Base-by-base conservation (phyloP, 2,329 filamentous ascomycete species). In the Aspergillus awamori region DNA sequence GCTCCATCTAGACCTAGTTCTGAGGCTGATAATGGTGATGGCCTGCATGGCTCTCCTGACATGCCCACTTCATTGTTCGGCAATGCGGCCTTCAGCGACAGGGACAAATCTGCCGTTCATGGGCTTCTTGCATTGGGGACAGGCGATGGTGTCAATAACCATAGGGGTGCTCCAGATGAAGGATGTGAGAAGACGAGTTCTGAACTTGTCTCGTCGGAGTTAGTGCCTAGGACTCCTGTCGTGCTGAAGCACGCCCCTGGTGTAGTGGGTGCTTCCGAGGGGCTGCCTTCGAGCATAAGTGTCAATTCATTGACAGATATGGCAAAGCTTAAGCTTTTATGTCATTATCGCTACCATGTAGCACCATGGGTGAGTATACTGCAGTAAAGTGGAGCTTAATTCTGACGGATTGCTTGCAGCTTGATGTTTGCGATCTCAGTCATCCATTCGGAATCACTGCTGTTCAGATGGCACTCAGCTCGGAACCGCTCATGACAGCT, bases 311-410 rank as follows among this genome's bases (percentile, higher is more conserved):
- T 47, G 8, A 22, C 54, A 8, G 62, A 67, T 17, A 61, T 51
- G 1, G 60, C 63, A 24, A 69, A 57, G n/a, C 68, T 80, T 4
- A 75, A 77, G 2, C 64, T 81, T 1, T 58, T 82, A 11, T 74
- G 78, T n/a, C 73, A 80, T 57, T 82, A 80, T 57, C 71, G 78
- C 48, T 82, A 82, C 55, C 73, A 79, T 43, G 72, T 82, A 33
- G 79, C 80, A 5, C 76, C 79, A 20, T 82, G 80, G 79, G 80
- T 81, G 69, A 56, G 74, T 69, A 30, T 51, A 22, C 17, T 17
- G 4, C 30, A 36, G 15, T 2, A 3, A n/a, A n/a, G 8, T 38
- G 10, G 5, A 7, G 20, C 24, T 39, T 8, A 6, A 26, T 15
- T 39, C 22, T 26, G 17, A 38, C 7, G 53, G 8, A 28, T 5